Evolutionary conservation across 2,329 filamentous ascomycete species (phyloP), one percentile per base, ranked within the genome.

Genomic region (Curvularia eragrostidis): DNA sequence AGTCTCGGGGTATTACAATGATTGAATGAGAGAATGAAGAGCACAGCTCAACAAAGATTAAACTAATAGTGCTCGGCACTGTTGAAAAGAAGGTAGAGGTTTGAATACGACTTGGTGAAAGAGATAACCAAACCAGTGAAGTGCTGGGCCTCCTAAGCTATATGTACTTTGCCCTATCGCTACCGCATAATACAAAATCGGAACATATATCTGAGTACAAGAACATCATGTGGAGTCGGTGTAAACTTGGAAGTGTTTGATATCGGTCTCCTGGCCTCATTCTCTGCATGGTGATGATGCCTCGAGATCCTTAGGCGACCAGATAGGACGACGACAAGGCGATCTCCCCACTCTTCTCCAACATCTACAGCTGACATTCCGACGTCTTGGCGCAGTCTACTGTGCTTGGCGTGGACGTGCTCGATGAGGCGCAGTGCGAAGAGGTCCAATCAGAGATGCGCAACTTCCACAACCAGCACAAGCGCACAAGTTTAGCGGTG

Each of bases 41-140:
- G 66, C 66, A 56, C 64, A 63, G 62, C 66, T 68, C 64, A 58
- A 55, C 54, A 46, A 53, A 4, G 36, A 67, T 64, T 61, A 66
- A 63, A 54, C 18, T 53, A 63, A 48, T 64, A 65, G 63, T 64
- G 67, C 64, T 58, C 67, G 61, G 64, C 66, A 68, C 67, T 62
- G 47, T 43, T 41, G 56, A 58, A 65, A 54, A 50, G 52, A 63
- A 62, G 55, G 54, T 56, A 56, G 36, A 48, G 56, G 59, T 46
- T 41, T 47, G 41, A 55, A 63, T 54, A 55, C 2, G 32, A 42
- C 23, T 34, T 54, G 54, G 51, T 46, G 44, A 54, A 39, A 32
- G 48, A 58, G 43, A 55, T 48, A 28, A 36, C 19, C 24, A 44
- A 42, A 58, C 10, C 48, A 46, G 18, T 48, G 47, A 49, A 38